Evolutionary conservation across 2,329 filamentous ascomycete genomes (phyloP), one percentile per base, ranked within the genome.

Genomic region (Alternaria triticimaculans): DNA sequence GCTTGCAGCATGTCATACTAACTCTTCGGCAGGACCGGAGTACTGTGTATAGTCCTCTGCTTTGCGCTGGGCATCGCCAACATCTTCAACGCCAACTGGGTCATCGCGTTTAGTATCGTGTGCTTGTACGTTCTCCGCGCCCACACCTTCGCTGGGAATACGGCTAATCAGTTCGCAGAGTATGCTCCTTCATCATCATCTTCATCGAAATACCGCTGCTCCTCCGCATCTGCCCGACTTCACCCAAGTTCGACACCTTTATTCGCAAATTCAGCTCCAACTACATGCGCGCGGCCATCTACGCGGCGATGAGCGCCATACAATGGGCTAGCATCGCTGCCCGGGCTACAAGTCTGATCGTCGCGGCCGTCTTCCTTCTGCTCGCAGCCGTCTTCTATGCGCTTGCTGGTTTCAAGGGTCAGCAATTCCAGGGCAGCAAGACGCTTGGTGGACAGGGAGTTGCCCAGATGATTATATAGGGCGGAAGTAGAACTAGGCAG

Each of bases 141-240:
- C 18, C 23, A 20, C 7, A 30, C 28, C 30, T 55, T 53, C 55
- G 23, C 50, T 15, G 26, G 30, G 25, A 15, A 14, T n/a, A 11
- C 3, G 18, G 26, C 67, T 71, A 59, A 72, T 50, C 20, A 30
- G 6, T 4, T 8, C 14, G 21, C 73, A 85, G 85, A 69, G 75
- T 84, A 54, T 84, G 74, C 69, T 71, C 82, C 61, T 84, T 85
- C 78, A 75, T 85, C 71, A 82, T 85, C 72, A 78, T 85, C 73
- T 85, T 85, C 76, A 82, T 85, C 70, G 84, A 99, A 81, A 90
- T 99, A 18, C 96, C 96, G 26, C 90, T 98, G 63, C 92, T 99
- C 62, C 90, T 99, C 66, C 92, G 96, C 82, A 97, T 99, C 84
- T 99, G 96, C 85, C 96, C 96, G 62, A 99, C 96, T 6, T 98